Percentiles rank a stretch among this genome's conserved stretches.
Conservation (phyloP, 1,284 basidiomycete species). For the Boletus sp. region DNA sequence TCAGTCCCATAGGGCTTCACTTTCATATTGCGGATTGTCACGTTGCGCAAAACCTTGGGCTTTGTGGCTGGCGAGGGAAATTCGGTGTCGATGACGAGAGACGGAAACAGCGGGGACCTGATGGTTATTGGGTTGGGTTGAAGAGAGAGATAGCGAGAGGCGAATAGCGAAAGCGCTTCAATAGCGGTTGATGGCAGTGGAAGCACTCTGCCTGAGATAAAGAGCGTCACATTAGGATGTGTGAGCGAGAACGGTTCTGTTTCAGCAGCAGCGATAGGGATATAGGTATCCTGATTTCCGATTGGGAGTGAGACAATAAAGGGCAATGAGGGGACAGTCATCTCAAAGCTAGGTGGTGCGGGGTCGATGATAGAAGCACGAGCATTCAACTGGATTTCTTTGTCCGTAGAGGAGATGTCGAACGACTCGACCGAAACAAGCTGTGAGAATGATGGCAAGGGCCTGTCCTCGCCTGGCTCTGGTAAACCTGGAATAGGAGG, state of each 20-base stretch:
- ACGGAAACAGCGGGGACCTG: constrained; percentile 49
- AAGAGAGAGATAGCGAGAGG: constrained; percentile 58
- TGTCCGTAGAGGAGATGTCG: constrained; percentile 44
- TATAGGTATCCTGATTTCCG: constrained; percentile 19
- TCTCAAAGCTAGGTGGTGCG: constrained; percentile 42
- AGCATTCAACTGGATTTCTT: constrained; percentile 47
- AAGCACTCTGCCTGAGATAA: constrained; percentile 54
- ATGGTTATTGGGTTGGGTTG: constrained; percentile 54
- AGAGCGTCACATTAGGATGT: constrained; percentile 63
- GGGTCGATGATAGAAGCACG: constrained; percentile 60
- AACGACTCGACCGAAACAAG: constrained; percentile 60
- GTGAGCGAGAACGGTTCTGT: constrained; percentile 55
- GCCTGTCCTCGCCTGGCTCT: constrained; percentile 45
- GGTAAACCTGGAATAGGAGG: constrained; percentile 64
- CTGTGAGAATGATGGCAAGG: constrained; percentile 53
- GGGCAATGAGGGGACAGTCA: constrained; percentile 53
- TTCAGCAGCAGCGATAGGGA: constrained; percentile 51
- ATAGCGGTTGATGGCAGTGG: constrained; percentile 47
- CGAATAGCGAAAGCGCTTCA: constrained; percentile 53
- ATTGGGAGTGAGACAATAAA: constrained; percentile 52
- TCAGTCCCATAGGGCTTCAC: constrained; percentile 49
- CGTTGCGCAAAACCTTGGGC: constrained; percentile 61
- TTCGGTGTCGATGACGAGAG: constrained; percentile 42
- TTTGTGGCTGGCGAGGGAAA: constrained; percentile 63
- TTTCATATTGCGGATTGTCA: constrained; percentile 71